Percentiles rank a stretch among this genome's conserved stretches.
Conservation (phyloP, 441 rosid species). For the Biscutella laevigata region DNA sequence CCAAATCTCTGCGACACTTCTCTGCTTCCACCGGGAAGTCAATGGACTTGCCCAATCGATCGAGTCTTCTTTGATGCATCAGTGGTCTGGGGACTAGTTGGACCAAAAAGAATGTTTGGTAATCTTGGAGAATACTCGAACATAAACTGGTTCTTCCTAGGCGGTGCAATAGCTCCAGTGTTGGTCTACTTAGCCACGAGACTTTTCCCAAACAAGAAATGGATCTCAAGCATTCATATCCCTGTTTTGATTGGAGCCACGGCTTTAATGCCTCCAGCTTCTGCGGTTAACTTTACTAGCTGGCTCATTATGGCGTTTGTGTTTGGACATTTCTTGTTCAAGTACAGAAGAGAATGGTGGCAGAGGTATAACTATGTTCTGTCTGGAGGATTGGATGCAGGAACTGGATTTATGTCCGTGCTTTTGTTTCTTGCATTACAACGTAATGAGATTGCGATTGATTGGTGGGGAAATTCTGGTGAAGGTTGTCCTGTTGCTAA, state of each 20-base stretch:
- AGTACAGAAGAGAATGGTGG: constrained; percentile 49
- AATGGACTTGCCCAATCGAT: constrained; percentile 69
- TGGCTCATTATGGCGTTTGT: constrained; percentile 53
- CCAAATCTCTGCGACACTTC: constrained; percentile 54
- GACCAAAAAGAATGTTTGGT: constrained; percentile 67
- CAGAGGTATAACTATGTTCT: constrained; percentile 62
- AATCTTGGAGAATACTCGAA: constrained; percentile 50
- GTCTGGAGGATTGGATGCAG: constrained; percentile 71
- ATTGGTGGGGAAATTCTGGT: constrained; percentile 67
- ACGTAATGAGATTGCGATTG: constrained; percentile 29
- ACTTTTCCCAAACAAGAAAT: constrained; percentile 39
- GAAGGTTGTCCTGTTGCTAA: constrained; percentile 45
- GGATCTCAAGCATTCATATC: constrained; percentile 52
- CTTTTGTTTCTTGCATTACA: constrained; percentile 48
- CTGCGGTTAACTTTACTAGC: constrained; percentile 55
- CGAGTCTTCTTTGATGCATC: constrained; percentile 59
- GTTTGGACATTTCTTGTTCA: constrained; percentile 56
- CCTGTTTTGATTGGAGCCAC: constrained; percentile 59
- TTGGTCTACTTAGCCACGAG: constrained; percentile 59
- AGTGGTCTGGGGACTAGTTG: constrained; percentile 76
- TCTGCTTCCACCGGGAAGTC: constrained; percentile 44
- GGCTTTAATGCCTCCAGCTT: constrained; percentile 70
- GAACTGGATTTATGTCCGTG: constrained; percentile 60
- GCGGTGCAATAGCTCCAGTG: constrained; percentile 54
- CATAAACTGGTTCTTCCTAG: constrained; percentile 65